phyloP scores from a whole-genome alignment of 495 filamentous ascomycete genomes.

The Lentithecium fluviatile region DNA sequence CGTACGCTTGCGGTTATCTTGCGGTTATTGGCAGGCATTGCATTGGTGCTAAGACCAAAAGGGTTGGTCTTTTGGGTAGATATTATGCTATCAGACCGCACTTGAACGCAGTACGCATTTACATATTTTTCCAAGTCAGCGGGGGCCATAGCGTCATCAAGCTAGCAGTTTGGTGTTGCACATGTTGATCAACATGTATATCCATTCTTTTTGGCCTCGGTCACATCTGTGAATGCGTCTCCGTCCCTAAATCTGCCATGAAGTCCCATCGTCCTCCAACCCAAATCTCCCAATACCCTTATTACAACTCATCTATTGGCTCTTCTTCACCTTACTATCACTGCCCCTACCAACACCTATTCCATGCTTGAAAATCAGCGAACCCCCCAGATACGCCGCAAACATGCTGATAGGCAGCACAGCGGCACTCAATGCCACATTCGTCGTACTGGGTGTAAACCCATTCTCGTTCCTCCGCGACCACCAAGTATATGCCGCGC shows the following conservation, averaged over 20 bases:
- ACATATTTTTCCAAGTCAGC: no score
- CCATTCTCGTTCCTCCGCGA: conserved; percentile 15
- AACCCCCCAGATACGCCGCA: conserved; percentile 31
- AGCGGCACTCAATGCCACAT: conserved; percentile 23
- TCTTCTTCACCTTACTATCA: conserved; percentile 26
- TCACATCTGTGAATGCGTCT: conserved; percentile 11
- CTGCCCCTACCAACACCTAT: conserved; percentile 31
- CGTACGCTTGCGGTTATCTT: no score
- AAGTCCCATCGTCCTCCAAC: not conserved
- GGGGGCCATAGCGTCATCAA: no score
- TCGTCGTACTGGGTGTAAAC: conserved; percentile 18
- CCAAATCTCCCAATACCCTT: not conserved
- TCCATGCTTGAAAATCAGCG: conserved; percentile 33
- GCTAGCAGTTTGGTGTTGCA: no score
- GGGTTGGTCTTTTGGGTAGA: no score
- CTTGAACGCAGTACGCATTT: no score
- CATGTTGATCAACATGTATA: no score
- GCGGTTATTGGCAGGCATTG: no score
- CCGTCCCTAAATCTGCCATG: not conserved
- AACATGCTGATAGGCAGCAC: conserved; percentile 25
- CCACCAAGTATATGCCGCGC: conserved; percentile 26
- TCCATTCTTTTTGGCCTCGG: no score
- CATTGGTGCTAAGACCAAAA: no score
- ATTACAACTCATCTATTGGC: conserved; percentile 5
- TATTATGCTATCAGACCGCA: no score